phyloP scores from a whole-genome alignment of 192 early-diverging fungal species.

The Coemansia sp. region DNA sequence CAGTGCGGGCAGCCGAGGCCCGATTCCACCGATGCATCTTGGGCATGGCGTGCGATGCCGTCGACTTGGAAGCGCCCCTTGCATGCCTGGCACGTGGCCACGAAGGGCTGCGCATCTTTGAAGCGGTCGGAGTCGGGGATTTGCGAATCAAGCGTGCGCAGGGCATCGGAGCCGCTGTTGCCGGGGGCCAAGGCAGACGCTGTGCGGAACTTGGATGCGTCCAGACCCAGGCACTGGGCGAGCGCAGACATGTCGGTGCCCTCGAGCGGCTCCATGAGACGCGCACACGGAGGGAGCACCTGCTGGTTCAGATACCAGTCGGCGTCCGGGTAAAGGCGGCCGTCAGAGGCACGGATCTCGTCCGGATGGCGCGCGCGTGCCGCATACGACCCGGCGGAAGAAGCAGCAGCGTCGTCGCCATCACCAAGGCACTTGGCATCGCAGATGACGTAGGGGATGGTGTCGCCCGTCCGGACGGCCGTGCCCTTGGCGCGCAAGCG shows the following conservation, averaged over 20 bases:
- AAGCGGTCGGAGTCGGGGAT: slow-evolving; percentile 74
- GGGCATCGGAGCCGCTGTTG: slow-evolving; percentile 49
- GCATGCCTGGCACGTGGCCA: slow-evolving; percentile 66
- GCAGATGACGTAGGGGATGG: slow-evolving; percentile 92
- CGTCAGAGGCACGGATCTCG: slow-evolving; percentile 62
- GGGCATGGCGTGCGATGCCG: slow-evolving; percentile 30
- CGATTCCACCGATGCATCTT: slow-evolving; percentile 11
- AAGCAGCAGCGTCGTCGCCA: too few species aligned
- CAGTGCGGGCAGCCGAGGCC: slow-evolving; percentile 66
- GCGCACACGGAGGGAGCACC: slow-evolving; percentile 82
- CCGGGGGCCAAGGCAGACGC: background rate
- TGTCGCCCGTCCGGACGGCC: slow-evolving; percentile 79
- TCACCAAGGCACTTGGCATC: slow-evolving; percentile 35
- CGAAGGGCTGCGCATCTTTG: slow-evolving; percentile 57
- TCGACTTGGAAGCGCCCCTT: slow-evolving; percentile 38
- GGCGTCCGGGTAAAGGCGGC: slow-evolving; percentile 61
- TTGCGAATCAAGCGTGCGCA: slow-evolving; percentile 78
- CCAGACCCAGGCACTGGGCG: slow-evolving; percentile 85
- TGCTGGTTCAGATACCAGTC: slow-evolving; percentile 96
- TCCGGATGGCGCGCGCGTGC: slow-evolving; percentile 84
- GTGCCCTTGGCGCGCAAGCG: slow-evolving; percentile 71
- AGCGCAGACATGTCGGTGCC: slow-evolving; percentile 77
- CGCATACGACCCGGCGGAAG: slow-evolving; percentile 55
- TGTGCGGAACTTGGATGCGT: slow-evolving; percentile 65
- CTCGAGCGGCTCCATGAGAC: slow-evolving; percentile 83